These are phyloP conservation scores for Cyclocybe aegerita DNA, from an alignment of 768 basidiomycete species.

Conservation along the genomic window DNA sequence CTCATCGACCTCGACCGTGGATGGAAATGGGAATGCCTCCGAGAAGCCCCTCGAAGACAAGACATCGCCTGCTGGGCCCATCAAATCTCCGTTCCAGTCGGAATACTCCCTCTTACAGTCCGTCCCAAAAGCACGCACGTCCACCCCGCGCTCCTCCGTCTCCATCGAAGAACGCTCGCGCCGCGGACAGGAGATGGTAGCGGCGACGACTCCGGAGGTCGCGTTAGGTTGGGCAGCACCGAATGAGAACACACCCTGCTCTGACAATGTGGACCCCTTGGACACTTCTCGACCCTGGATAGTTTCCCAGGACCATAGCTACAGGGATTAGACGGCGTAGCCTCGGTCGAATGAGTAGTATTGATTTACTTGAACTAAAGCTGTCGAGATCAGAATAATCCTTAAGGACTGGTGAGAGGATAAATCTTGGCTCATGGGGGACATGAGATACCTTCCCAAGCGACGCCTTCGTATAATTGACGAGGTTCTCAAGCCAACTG, in stretches of 20 bases:
- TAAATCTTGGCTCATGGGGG: no score
- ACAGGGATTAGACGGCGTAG: no score
- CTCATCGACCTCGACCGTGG: slow-evolving; percentile 22
- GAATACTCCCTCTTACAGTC: slow-evolving; percentile 1
- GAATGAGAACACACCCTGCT: background rate
- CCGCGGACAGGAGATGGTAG: slow-evolving; percentile 20
- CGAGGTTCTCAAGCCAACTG: no score
- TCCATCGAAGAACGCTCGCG: slow-evolving; percentile 17
- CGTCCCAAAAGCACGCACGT: slow-evolving; percentile 15
- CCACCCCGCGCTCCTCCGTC: slow-evolving; percentile 6
- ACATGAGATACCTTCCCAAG: no score
- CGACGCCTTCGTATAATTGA: no score
- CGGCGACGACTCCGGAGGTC: slow-evolving; percentile 16
- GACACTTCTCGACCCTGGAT: background rate
- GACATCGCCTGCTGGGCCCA: background rate
- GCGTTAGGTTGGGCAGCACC: slow-evolving; percentile 15
- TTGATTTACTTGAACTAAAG: no score
- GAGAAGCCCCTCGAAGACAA: slow-evolving; percentile 15
- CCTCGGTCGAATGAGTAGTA: no score
- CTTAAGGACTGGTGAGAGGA: no score
- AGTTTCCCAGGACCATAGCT: no score
- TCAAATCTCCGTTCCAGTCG: slow-evolving; percentile 3
- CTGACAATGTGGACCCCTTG: background rate
- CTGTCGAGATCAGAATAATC: no score
- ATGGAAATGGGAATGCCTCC: slow-evolving; percentile 14